Percentiles rank a stretch among this genome's conserved stretches.
These are phyloP conservation scores for Gossypium gossypioides DNA, from an alignment of 441 rosid species.

Conservation along the genomic window DNA sequence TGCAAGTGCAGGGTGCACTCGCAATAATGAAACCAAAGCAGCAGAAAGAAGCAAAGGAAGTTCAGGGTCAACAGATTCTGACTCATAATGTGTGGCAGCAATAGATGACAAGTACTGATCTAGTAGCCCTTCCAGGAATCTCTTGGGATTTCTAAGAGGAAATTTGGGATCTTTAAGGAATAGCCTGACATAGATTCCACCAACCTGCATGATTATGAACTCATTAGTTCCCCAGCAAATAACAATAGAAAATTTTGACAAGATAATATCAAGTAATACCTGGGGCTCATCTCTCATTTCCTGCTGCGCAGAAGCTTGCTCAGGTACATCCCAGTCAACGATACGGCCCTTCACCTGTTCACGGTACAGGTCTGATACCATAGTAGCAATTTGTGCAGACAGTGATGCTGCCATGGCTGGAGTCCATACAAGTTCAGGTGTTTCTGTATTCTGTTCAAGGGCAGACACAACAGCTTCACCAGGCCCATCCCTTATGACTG, in stretches of 20 bases:
- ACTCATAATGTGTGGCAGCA: conserved; percentile 85
- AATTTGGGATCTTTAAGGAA: conserved; percentile 97
- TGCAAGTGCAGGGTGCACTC: conserved; percentile 96
- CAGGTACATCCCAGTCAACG: conserved; percentile 98
- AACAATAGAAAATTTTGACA: conserved; percentile 3
- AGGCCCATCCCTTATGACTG: conserved; percentile 93
- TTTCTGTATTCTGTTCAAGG: conserved; percentile 89
- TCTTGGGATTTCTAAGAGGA: conserved; percentile 92
- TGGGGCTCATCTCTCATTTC: conserved; percentile 94
- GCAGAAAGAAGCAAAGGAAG: conserved; percentile 96
- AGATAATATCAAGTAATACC: conserved; percentile 33
- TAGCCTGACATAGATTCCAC: conserved; percentile 88
- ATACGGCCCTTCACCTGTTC: conserved; percentile 92
- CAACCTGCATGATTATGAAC: conserved; percentile 53
- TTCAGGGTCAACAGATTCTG: conserved; percentile 75
- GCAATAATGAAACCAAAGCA: conserved; percentile 92
- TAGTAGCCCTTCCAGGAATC: conserved; percentile 92
- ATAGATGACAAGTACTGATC: conserved; percentile 94
- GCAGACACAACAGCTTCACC: conserved; percentile 96
- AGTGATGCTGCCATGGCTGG: conserved; percentile 99
- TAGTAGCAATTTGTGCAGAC: conserved; percentile 89
- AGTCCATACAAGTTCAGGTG: conserved; percentile 99
- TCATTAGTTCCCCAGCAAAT: conserved; percentile 13
- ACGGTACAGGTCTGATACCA: conserved; percentile 84
- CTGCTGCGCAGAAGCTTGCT: conserved; percentile 85